These are phyloP conservation scores for Alternaria longipes DNA, from an alignment of 2,329 filamentous ascomycete species.

Conservation along the genomic window DNA sequence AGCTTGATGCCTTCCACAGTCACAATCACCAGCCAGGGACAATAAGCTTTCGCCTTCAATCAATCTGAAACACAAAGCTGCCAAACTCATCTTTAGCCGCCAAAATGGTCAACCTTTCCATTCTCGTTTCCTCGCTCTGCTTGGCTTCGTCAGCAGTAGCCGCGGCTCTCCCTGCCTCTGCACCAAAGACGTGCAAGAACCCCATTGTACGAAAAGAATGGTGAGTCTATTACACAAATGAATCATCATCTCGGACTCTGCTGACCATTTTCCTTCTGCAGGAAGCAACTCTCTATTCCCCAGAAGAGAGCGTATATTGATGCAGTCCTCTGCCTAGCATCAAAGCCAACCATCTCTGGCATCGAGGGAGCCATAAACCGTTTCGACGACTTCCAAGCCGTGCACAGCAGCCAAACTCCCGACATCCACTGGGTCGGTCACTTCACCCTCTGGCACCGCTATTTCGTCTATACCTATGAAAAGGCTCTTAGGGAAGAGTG, in stretches of 20 bases:
- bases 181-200: no score
- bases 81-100: not conserved
- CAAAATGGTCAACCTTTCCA: no score
- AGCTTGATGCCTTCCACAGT: constrained; percentile 9
- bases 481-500: constrained; percentile 35
- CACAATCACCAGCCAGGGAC: constrained; percentile 8
- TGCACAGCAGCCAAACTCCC: constrained; percentile 32
- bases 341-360: constrained; percentile 26
- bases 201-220: no score
- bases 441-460: constrained; percentile 37
- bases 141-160: no score
- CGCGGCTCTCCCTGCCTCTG: no score
- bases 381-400: constrained; percentile 36
- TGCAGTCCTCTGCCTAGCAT: constrained; percentile 35
- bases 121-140: no score
- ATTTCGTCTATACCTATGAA: constrained; percentile 34
- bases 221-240: no score
- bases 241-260: no score
- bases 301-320: constrained; percentile 36
- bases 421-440: constrained; percentile 39
- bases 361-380: constrained; percentile 28
- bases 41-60: constrained; percentile 6
- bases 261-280: not conserved
- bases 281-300: constrained; percentile 28
- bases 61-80: not conserved